These are phyloP conservation scores for Murraya koenigii DNA, from an alignment of 345 rosid species.

Conservation along the genomic window DNA sequence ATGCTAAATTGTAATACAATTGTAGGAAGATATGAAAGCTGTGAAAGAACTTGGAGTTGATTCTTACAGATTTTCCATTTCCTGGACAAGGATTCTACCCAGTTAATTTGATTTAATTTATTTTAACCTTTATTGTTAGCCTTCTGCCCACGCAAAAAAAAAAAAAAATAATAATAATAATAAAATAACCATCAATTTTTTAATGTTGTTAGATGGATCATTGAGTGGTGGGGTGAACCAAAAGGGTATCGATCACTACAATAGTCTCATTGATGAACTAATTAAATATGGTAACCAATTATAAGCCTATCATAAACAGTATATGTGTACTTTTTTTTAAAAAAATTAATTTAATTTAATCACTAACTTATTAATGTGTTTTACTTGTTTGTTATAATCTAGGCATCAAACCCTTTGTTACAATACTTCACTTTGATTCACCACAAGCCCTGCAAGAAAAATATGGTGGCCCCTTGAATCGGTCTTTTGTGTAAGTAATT, in stretches of 20 bases:
- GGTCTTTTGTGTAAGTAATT: constrained; percentile 31
- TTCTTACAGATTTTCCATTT: constrained; percentile 44
- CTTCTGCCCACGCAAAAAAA: too few species aligned
- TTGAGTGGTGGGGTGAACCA: constrained; percentile 47
- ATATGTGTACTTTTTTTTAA: too few species aligned
- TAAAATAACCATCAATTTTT: neutral
- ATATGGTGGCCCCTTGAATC: constrained; percentile 39
- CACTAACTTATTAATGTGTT: too few species aligned
- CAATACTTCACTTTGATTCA: constrained; percentile 39
- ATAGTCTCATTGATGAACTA: constrained; percentile 43
- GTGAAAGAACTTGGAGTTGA: constrained; percentile 36
- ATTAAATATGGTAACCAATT: constrained; percentile 13
- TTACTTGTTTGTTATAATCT: neutral
- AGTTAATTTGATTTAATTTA: neutral
- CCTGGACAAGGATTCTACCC: constrained; percentile 53
- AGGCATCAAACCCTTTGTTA: constrained; percentile 44
- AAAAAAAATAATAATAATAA: too few species aligned
- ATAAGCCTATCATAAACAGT: neutral
- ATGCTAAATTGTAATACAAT: too few species aligned
- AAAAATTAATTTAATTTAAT: neutral
- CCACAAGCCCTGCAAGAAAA: constrained; percentile 40
- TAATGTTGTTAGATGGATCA: constrained; percentile 31
- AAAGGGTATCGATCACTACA: constrained; percentile 53
- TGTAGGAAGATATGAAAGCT: constrained; percentile 34
- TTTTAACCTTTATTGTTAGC: too few species aligned